phyloP scores from a whole-genome alignment of 768 basidiomycete species.

The Lentinula lateritia region DNA sequence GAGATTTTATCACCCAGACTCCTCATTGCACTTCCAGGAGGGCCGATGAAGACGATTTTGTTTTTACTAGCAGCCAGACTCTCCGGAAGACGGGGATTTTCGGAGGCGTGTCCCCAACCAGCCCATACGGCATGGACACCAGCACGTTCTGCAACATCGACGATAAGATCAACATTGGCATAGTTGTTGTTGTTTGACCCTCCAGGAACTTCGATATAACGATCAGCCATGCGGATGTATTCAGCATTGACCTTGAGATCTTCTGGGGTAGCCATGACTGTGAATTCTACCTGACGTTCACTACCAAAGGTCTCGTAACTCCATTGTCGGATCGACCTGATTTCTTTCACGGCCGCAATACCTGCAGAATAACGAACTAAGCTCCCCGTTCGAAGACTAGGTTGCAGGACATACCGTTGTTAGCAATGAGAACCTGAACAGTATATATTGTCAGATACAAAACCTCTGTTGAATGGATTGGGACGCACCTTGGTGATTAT shows the following conservation, averaged over 20 bases:
- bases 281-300: conserved; percentile 95
- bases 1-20: conserved; percentile 99
- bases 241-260: conserved; percentile 98
- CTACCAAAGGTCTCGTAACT: conserved; percentile 98
- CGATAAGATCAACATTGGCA: conserved; percentile 98
- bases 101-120: conserved; percentile 99
- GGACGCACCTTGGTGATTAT: conserved; percentile 96
- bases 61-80: conserved; percentile 86
- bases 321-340: conserved; percentile 98
- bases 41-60: conserved; percentile 99
- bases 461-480: not conserved
- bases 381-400: not conserved
- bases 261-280: conserved; percentile 99
- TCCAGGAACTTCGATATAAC: conserved; percentile 97
- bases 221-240: conserved; percentile 99
- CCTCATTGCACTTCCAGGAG: conserved; percentile 97
- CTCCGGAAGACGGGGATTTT: conserved; percentile 96
- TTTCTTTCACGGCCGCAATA: conserved; percentile 99
- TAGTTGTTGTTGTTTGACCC: conserved; percentile 99
- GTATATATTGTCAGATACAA: conserved; percentile 7
- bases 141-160: conserved; percentile 94
- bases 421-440: conserved; percentile 94
- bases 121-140: conserved; percentile 99
- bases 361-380: conserved; percentile 37
- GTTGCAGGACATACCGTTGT: conserved; percentile 64